These are phyloP conservation scores for Hericium alpestre DNA, from an alignment of 768 basidiomycete species.

Conservation along the genomic window DNA sequence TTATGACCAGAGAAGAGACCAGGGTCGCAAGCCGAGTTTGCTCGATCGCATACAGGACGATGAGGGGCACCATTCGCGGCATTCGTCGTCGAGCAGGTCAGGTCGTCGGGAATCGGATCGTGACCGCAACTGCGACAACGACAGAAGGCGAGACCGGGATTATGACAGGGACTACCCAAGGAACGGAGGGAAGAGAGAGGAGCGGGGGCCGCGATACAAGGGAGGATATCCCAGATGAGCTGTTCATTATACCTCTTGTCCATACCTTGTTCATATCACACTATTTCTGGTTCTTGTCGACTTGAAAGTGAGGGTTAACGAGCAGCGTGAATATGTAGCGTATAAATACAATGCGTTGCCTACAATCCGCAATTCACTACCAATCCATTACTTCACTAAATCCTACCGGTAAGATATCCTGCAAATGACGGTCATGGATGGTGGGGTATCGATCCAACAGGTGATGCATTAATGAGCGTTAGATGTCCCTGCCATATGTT, in stretches of 20 bases:
- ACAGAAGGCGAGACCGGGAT: slow-evolving; percentile 15
- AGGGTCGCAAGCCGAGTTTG: slow-evolving; percentile 3
- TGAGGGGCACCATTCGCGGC: slow-evolving; percentile 1
- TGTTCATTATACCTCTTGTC: not conserved
- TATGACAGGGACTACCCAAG: slow-evolving; percentile 4
- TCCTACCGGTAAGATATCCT: not conserved
- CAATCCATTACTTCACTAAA: not conserved
- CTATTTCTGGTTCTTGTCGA: too few species aligned
- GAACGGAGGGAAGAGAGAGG: slow-evolving; percentile 3
- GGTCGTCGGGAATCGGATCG: slow-evolving; percentile 14
- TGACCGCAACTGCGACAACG: slow-evolving; percentile 11
- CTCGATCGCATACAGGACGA: slow-evolving; percentile 12
- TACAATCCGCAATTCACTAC: not conserved
- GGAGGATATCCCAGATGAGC: slow-evolving; percentile 22
- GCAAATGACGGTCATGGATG: not conserved
- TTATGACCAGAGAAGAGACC: not conserved
- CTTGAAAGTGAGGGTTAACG: too few species aligned
- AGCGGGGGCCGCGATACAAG: slow-evolving; percentile 21
- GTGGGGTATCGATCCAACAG: not conserved
- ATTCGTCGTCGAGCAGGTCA: too few species aligned
- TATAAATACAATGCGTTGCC: not conserved
- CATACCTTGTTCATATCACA: not conserved
- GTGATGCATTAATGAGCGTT: not conserved
- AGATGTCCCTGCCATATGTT: not conserved
- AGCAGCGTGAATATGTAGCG: not conserved